Percentiles rank a stretch among this genome's conserved stretches.
These are phyloP conservation scores for Gaeumannomyces sp. DNA, from an alignment of 2,329 filamentous ascomycete species.

Conservation along the genomic window DNA sequence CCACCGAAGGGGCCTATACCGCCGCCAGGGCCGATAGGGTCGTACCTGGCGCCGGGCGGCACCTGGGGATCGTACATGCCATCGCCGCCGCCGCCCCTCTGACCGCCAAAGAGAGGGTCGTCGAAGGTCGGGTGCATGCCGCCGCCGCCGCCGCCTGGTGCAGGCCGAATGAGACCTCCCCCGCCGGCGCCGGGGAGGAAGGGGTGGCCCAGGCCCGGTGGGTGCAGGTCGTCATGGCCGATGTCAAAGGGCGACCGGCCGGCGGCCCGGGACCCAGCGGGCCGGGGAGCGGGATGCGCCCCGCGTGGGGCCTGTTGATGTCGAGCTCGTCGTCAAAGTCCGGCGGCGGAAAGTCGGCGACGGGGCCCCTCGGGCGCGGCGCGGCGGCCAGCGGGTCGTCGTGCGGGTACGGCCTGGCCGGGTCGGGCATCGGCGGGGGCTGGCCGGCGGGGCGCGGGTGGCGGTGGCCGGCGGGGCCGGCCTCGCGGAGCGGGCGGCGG, in stretches of 20 bases:
- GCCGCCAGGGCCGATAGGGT: slow-evolving; percentile 70
- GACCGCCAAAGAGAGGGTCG: slow-evolving; percentile 73
- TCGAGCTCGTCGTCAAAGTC: slow-evolving; percentile 93
- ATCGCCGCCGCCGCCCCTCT: slow-evolving; percentile 36
- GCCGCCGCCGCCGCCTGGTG: slow-evolving; percentile 47
- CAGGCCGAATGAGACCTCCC: slow-evolving; percentile 28
- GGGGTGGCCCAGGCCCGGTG: slow-evolving; percentile 77
- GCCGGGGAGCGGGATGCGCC: slow-evolving; percentile 21
- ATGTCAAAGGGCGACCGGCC: slow-evolving; percentile 59
- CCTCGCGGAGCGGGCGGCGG: slow-evolving; percentile 30
- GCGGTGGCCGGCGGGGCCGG: slow-evolving; percentile 27
- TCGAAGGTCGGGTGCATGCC: slow-evolving; percentile 98
- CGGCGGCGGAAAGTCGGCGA: slow-evolving; percentile 73
- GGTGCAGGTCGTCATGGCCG: slow-evolving; percentile 83
- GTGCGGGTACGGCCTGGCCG: slow-evolving; percentile 59
- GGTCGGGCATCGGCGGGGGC: slow-evolving; percentile 48
- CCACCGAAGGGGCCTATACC: slow-evolving; percentile 2
- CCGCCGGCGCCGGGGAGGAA: slow-evolving; percentile 61
- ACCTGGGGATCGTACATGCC: slow-evolving; percentile 61
- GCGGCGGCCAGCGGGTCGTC: slow-evolving; percentile 59
- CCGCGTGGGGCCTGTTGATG: slow-evolving; percentile 60
- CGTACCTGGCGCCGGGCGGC: slow-evolving; percentile 86
- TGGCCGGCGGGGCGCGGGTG: slow-evolving; percentile 31
- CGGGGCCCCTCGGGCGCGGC: slow-evolving; percentile 49
- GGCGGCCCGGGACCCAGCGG: slow-evolving; percentile 24